These are phyloP conservation scores for Monilinia polystroma DNA, from an alignment of 2,329 filamentous ascomycete genomes.

Conservation along the genomic window DNA sequence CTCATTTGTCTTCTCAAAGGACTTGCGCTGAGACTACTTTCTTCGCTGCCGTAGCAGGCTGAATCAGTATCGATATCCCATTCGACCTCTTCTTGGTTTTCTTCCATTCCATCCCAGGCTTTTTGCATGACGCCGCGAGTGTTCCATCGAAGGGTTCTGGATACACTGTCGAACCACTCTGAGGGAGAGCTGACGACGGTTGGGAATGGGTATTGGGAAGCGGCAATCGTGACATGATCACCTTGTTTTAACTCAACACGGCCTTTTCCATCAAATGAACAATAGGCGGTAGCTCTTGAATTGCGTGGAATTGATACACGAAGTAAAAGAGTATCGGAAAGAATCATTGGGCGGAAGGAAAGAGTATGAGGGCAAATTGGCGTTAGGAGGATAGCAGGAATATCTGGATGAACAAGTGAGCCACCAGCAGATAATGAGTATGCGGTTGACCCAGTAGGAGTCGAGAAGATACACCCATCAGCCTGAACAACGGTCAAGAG, in stretches of 20 bases:
- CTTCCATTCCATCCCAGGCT: slow-evolving; percentile 60
- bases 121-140: slow-evolving; percentile 90
- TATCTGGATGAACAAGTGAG: slow-evolving; percentile 92
- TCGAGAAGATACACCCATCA: slow-evolving; percentile 96
- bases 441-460: slow-evolving; percentile 89
- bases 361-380: slow-evolving; percentile 97
- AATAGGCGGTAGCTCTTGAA: slow-evolving; percentile 91
- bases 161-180: slow-evolving; percentile 97
- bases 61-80: slow-evolving; percentile 97
- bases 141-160: slow-evolving; percentile 91
- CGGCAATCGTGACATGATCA: slow-evolving; percentile 93
- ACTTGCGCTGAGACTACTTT: slow-evolving; percentile 65
- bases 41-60: slow-evolving; percentile 69
- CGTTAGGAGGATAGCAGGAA: slow-evolving; percentile 92
- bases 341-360: slow-evolving; percentile 95
- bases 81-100: slow-evolving; percentile 53
- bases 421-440: slow-evolving; percentile 96
- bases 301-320: slow-evolving; percentile 82
- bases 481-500: slow-evolving; percentile 94
- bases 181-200: slow-evolving; percentile 86
- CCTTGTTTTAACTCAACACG: slow-evolving; percentile 90
- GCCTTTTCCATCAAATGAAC: slow-evolving; percentile 95
- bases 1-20: slow-evolving; percentile 73
- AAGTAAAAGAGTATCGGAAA: slow-evolving; percentile 90
- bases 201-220: slow-evolving; percentile 94